Evolutionary conservation across 2,329 filamentous ascomycete genomes (phyloP), one percentile per base, ranked within the genome.

Genomic region (Akanthomyces uredinophilus): DNA sequence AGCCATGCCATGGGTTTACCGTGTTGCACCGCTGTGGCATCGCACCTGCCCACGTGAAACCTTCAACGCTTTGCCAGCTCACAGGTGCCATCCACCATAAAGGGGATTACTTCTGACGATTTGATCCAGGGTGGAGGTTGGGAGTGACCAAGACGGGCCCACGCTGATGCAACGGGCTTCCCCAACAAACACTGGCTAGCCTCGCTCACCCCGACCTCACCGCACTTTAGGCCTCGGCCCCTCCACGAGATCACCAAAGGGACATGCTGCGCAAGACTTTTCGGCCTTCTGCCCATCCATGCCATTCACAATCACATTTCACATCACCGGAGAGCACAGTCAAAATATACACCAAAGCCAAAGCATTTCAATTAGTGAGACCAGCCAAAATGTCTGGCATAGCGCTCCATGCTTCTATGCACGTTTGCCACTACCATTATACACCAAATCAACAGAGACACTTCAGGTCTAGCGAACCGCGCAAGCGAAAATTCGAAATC

Each of bases 111-210:
- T 14, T 29, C 13, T 20, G 20, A 5, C 44, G 8, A n/a, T 50
- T 16, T 6, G 39, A 41, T 50, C 22, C 16, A 22, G 55, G 24
- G 49, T 27, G 39, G 57, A 53, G 29, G 39, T 53, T 60, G 49
- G 57, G 53, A 37, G 37, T 37, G 39, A 49, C 20, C 49, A 20
- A 18, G 49, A 35, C 27, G 35, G 56, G 46, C 27, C 46, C 57
- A 22, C 43, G 29, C 44, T 46, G 55, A 60, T 53, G 39, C 24
- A 18, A 53, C 29, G n/a, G 20, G 11, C 27, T 37, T 60, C 27
- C 57, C 49, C 57, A 60, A 60, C 57, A 60, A 53, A 60, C 27
- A 35, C 18, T 50, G 16, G 46, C 57, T 60, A 53, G 57, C 27
- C 29, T 60, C 49, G 46, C 39, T 43, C 41, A 27, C 46, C 37